phyloP scores from a whole-genome alignment of 2,329 filamentous ascomycete genomes.

The Calonectria pseudoreteaudii region DNA sequence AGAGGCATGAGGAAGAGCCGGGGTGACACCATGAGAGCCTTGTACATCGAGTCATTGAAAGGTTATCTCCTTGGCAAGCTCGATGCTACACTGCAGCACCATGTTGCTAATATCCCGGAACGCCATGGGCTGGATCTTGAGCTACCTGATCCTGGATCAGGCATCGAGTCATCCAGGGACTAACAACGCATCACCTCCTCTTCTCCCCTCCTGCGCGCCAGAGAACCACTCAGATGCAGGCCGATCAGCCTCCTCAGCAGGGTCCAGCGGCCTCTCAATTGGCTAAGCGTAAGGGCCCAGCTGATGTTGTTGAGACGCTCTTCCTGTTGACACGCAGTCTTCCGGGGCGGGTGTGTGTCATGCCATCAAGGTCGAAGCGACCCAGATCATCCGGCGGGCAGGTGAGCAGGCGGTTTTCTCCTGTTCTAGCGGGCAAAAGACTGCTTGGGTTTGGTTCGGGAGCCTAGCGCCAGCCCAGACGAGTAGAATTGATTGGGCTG shows the following conservation, averaged over 20 bases:
- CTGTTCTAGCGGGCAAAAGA: neutral
- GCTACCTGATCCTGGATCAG: conserved; percentile 11
- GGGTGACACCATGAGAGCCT: conserved; percentile 16
- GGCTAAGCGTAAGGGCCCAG: neutral
- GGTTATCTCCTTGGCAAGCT: conserved; percentile 1
- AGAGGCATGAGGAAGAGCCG: neutral
- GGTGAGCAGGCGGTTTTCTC: neutral
- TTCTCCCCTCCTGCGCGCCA: conserved; percentile 19
- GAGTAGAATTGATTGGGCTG: conserved; percentile 6
- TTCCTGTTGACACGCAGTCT: neutral
- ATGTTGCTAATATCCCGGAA: neutral
- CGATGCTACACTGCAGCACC: neutral
- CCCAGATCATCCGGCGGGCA: neutral
- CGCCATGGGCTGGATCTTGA: conserved; percentile 3
- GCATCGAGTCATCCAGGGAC: conserved; percentile 7
- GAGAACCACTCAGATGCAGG: conserved; percentile 31
- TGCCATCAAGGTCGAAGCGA: neutral
- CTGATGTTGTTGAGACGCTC: conserved; percentile 5
- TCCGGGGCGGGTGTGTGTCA: neutral
- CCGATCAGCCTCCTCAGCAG: conserved; percentile 37
- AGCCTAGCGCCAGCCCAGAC: conserved; percentile 2
- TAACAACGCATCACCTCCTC: conserved; percentile 14
- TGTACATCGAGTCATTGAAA: conserved; percentile 2
- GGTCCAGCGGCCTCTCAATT: conserved; percentile 35
- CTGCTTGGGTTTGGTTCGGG: neutral